Base-by-base conservation (phyloP, 1,284 basidiomycete genomes). In the Sanguinoderma infundibulare region DNA sequence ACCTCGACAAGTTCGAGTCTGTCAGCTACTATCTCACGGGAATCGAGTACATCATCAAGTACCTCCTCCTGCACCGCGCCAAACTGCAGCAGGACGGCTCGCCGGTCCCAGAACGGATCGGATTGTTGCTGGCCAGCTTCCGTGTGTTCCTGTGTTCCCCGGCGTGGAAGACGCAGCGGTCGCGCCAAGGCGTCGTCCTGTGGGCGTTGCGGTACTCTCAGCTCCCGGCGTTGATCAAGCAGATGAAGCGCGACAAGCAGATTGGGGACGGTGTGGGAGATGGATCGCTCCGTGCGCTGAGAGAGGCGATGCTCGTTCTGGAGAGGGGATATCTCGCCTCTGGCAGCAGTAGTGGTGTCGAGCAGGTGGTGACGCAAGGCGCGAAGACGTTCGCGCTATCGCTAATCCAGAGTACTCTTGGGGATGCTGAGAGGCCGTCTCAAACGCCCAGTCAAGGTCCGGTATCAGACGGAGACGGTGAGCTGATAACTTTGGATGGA, bases 1-100 rank as follows among this genome's bases (percentile, higher is more conserved):
- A 64, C 40, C 52, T 64, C n/a, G 60, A 64, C 38, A 50, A 56
- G 26, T 40, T 52, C 57, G 49, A 50, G 20, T 59, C 63, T 24
- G 49, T 64, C 54, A 59, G 52, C 38, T 42, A 57, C 54, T 64
- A 64, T 47, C 46, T 64, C 38, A 58, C 57, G 7, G 63, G 60
- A 1, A 36, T 64, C 32, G 60, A 57, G 24, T 40, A 52, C 20
- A 49, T 55, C 6, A 35, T 61, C 20, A 56, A 57, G n/a, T 64
- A 64, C 34, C 63, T 64, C 22, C 51, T 64, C 5, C 60, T 39
- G 2, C 63, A 64, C 12, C 39, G 54, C 22, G 28, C 26, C 2
- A 30, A 32, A 1, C 39, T 64, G 2, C 34, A 42, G 4, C 52
- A 42, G 28, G 55, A 38, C 17, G 53, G 57, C 1, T 30, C 54